These are phyloP conservation scores for Claviceps paspali DNA, from an alignment of 2,329 filamentous ascomycete genomes.

Conservation along the genomic window DNA sequence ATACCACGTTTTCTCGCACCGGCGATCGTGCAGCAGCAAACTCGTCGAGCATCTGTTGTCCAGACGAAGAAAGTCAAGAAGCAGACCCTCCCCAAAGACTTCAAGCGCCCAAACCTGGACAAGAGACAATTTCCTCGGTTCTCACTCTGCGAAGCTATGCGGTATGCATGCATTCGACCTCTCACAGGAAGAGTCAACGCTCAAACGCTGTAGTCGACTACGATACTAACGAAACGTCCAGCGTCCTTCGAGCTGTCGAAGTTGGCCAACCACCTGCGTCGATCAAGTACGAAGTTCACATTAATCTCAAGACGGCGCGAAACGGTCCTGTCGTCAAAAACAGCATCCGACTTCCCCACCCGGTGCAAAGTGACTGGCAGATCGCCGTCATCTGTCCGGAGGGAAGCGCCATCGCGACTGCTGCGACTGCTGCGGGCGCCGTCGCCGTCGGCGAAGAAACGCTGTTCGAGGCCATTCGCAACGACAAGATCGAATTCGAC, in stretches of 20 bases:
- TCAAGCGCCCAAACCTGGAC: constrained; percentile 50
- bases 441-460: constrained; percentile 71
- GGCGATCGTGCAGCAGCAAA: constrained; percentile 29
- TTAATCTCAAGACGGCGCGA: constrained; percentile 71
- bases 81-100: constrained; percentile 48
- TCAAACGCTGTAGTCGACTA: background rate
- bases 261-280: constrained; percentile 61
- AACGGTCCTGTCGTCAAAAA: constrained; percentile 79
- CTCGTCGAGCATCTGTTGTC: constrained; percentile 24
- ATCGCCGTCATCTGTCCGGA: constrained; percentile 89
- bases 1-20: constrained; percentile 37
- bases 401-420: constrained; percentile 54
- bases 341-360: constrained; percentile 74
- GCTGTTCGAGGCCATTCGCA: constrained; percentile 62
- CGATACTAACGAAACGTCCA: constrained; percentile 19
- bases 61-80: constrained; percentile 40
- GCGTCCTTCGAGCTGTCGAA: constrained; percentile 83
- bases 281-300: constrained; percentile 76
- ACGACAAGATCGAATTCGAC: constrained; percentile 74
- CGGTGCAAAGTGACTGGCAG: constrained; percentile 73
- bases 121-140: constrained; percentile 51
- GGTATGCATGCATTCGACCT: constrained; percentile 35
- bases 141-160: constrained; percentile 81
- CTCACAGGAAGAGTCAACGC: background rate
- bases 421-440: constrained; percentile 66